Base-by-base conservation (phyloP, 2,329 filamentous ascomycete genomes). In the Aulographum hederae region DNA sequence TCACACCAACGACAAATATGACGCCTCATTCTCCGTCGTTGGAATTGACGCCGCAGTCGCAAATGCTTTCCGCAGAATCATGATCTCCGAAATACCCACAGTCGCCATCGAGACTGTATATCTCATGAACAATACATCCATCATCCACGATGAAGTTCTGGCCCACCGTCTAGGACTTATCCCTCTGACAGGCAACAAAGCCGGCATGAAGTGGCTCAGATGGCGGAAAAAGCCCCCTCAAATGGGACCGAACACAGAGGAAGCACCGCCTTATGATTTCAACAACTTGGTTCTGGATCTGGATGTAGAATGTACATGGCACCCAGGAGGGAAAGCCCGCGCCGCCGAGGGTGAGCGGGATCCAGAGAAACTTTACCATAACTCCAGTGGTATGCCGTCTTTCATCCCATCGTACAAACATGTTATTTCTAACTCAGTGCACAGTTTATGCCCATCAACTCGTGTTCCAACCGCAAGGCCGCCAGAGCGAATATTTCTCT, bases 141-240 rank as follows among this genome's bases (percentile, higher is more conserved):
- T 98, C 21, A 89, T 98, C 46, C 86, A 95, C 53, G 89, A 98
- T 51, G 89, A 98, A 61, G 86, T 98, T 4, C 73, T 98, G 32
- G 77, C 85, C 12, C 80, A 89, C 52, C 70, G 89, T 28, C 65
- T 98, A 19, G 89, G 89, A 36, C 70, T 98, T 28, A 78, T 98
- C 33, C 89, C 91, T 13, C 75, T 98, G 43, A 78, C 75, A 41
- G 89, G 81, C 41, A 70, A 73, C 38, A 70, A 74, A 40, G 67
- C 78, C 34, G 85, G 80, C 32, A 63, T 98, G 34, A 70, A 77
- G 43, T 85, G 74, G 61, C 65, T 95, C 58, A 74, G 73, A 50
- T 91, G 79, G 74, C 84, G 71, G 56, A 71, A 71, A 53, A 82
- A 79, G 54, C n/a, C n/a, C n/a, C n/a, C n/a, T n/a, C n/a, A n/a